Percentiles rank a stretch among this genome's conserved stretches.
Conservation (phyloP, 805 yeast genomes). For the Yarrowia deformans region DNA sequence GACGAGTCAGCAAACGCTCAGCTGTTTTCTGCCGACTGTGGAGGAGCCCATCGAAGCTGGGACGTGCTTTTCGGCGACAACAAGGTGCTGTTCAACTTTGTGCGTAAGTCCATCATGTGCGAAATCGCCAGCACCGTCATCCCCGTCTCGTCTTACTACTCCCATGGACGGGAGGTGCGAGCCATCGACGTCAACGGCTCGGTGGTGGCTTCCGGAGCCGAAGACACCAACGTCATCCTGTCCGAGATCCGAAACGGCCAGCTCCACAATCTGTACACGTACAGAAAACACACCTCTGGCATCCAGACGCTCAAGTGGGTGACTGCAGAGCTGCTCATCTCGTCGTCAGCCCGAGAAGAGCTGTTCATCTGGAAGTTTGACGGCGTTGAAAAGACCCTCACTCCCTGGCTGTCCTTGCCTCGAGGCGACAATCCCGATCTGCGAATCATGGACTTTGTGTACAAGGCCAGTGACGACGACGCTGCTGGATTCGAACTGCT, state of each 20-base stretch:
- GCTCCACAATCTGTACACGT: slow-evolving; percentile 61
- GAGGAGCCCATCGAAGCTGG: slow-evolving; percentile 94
- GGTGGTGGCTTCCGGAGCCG: slow-evolving; percentile 76
- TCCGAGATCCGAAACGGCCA: slow-evolving; percentile 56
- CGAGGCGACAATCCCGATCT: slow-evolving; percentile 77
- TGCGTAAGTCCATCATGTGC: slow-evolving; percentile 50
- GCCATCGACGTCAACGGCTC: slow-evolving; percentile 54
- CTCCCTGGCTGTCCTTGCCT: slow-evolving; percentile 60
- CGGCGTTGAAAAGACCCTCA: slow-evolving; percentile 54
- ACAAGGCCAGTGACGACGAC: slow-evolving; percentile 49
- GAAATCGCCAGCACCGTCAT: slow-evolving; percentile 35
- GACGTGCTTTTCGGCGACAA: slow-evolving; percentile 51
- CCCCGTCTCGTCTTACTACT: slow-evolving; percentile 55
- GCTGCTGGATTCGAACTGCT: slow-evolving; percentile 57
- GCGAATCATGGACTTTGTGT: slow-evolving; percentile 86
- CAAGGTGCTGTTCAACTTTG: slow-evolving; percentile 52
- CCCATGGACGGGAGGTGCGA: slow-evolving; percentile 94
- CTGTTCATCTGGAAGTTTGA: slow-evolving; percentile 73
- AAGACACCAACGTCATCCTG: slow-evolving; percentile 82
- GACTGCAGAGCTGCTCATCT: slow-evolving; percentile 52
- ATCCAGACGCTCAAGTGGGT: slow-evolving; percentile 72
- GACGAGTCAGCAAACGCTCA: slow-evolving; percentile 81
- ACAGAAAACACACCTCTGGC: slow-evolving; percentile 88
- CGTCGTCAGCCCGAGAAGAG: slow-evolving; percentile 81
- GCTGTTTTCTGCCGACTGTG: slow-evolving; percentile 74